Evolutionary conservation across 108 stramenopile species (phyloP).

Genomic region (Schizochytrium sp.): DNA sequence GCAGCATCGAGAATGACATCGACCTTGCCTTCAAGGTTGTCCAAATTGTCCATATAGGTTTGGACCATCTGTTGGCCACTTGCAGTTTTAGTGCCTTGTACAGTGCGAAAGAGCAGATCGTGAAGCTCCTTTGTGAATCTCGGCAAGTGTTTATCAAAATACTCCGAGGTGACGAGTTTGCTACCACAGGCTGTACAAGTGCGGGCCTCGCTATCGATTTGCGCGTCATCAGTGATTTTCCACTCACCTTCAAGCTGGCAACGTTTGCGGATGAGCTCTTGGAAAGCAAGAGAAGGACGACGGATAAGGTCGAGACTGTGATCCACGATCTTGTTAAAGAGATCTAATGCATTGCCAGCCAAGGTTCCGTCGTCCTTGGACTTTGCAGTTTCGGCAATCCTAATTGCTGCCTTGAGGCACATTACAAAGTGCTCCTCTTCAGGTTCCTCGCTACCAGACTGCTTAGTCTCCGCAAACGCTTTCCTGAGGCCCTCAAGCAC

Average conservation of each 20-base stretch:
- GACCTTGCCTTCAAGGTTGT: too few species aligned
- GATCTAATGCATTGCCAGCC: background rate
- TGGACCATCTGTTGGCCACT: too few species aligned
- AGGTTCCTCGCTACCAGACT: background rate
- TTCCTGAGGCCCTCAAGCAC: background rate
- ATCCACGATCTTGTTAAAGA: constrained; percentile 7
- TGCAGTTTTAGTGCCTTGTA: too few species aligned
- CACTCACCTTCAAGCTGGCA: background rate
- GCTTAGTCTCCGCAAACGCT: background rate
- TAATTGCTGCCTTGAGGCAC: background rate
- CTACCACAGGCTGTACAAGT: background rate
- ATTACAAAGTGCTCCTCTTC: background rate
- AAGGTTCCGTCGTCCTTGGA: background rate
- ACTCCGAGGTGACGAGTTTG: background rate
- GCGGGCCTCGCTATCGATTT: background rate
- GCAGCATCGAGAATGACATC: constrained; percentile 93
- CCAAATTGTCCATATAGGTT: too few species aligned
- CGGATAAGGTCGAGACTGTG: background rate
- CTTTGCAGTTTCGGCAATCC: background rate
- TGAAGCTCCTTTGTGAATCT: too few species aligned
- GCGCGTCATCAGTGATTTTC: background rate
- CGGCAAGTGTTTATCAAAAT: too few species aligned
- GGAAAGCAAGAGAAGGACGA: background rate
- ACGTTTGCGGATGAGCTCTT: background rate
- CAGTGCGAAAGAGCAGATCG: too few species aligned